These are phyloP conservation scores for Dactylonectria macrodidyma DNA, from an alignment of 2,329 filamentous ascomycete genomes.

Conservation along the genomic window DNA sequence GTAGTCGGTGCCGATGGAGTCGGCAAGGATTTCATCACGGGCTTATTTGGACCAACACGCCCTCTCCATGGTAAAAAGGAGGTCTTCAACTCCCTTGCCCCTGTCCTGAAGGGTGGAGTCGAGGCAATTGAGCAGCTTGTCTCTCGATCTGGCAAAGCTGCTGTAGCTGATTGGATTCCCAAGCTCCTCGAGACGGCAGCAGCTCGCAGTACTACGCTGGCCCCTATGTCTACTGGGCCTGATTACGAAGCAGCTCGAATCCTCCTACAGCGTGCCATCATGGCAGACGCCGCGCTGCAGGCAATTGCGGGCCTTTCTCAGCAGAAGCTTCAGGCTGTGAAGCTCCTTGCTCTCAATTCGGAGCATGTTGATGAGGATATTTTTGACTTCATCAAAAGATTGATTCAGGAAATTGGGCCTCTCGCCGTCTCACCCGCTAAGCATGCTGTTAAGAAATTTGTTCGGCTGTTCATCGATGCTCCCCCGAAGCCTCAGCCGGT, in stretches of 20 bases:
- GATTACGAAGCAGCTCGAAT: constrained; percentile 25
- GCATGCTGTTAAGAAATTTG: constrained; percentile 31
- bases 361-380: constrained; percentile 12
- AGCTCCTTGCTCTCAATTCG: constrained; percentile 18
- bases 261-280: constrained; percentile 35
- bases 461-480: constrained; percentile 20
- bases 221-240: not conserved
- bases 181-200: constrained; percentile 22
- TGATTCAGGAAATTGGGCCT: constrained; percentile 24
- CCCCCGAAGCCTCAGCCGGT: not conserved
- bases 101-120: constrained; percentile 27
- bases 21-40: constrained; percentile 29
- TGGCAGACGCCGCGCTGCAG: constrained; percentile 38
- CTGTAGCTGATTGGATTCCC: not conserved
- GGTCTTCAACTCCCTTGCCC: constrained; percentile 31
- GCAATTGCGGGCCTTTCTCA: constrained; percentile 21
- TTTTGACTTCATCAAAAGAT: constrained; percentile 36
- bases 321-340: constrained; percentile 22
- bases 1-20: not conserved
- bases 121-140: constrained; percentile 23
- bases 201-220: not conserved
- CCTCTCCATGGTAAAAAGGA: constrained; percentile 29
- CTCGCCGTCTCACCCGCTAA: constrained; percentile 26
- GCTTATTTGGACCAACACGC: constrained; percentile 34
- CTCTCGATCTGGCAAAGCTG: constrained; percentile 2